phyloP scores from a whole-genome alignment of 768 basidiomycete genomes.

The Lactarius quietus region DNA sequence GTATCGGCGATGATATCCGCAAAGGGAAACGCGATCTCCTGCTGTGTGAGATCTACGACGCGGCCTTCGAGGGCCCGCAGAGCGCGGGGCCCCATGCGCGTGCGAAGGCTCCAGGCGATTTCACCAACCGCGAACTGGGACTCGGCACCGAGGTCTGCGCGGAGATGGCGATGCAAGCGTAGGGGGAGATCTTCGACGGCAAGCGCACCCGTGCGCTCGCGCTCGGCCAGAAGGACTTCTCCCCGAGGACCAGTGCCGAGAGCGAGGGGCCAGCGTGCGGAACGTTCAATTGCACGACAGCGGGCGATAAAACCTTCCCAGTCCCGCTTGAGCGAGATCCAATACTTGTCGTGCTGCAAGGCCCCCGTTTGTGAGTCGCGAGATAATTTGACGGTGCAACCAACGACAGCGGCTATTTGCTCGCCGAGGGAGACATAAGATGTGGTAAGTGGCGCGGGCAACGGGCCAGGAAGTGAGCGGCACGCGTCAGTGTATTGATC shows the following conservation, averaged over 20 bases:
- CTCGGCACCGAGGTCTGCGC: constrained; percentile 43
- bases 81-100: constrained; percentile 42
- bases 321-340: constrained; percentile 82
- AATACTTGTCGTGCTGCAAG: constrained; percentile 71
- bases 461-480: constrained; percentile 57
- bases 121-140: constrained; percentile 55
- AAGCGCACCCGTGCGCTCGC: constrained; percentile 68
- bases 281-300: constrained; percentile 86
- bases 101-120: constrained; percentile 59
- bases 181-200: constrained; percentile 67
- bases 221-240: constrained; percentile 63
- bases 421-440: constrained; percentile 66
- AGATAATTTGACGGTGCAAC: constrained; percentile 73
- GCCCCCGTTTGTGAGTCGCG: constrained; percentile 77
- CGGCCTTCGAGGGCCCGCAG: constrained; percentile 49
- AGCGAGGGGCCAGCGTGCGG: constrained; percentile 74
- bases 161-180: constrained; percentile 49
- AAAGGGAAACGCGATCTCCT: constrained; percentile 76
- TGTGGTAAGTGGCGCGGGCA: constrained; percentile 53
- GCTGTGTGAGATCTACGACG: constrained; percentile 61
- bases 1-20: constrained; percentile 71
- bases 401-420: constrained; percentile 81
- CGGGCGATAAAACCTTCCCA: constrained; percentile 96
- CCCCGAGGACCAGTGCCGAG: constrained; percentile 46
- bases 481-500: constrained; percentile 76